These are phyloP conservation scores for Marasmius oreades DNA, from an alignment of 1,284 basidiomycete genomes.

Conservation along the genomic window DNA sequence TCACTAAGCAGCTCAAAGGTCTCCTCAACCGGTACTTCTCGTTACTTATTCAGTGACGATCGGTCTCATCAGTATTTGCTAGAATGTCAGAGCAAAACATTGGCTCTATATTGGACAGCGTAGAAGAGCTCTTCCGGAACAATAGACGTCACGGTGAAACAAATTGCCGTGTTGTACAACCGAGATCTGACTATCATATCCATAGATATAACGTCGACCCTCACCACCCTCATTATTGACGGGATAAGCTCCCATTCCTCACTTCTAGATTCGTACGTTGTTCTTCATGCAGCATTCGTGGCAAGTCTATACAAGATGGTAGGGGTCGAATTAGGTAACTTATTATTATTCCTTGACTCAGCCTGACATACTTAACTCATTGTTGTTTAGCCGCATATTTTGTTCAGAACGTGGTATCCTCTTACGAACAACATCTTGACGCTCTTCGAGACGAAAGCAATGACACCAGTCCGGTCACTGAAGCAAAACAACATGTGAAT, in stretches of 20 bases:
- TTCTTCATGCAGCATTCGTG: slow-evolving; percentile 87
- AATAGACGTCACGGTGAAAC: slow-evolving; percentile 76
- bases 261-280: slow-evolving; percentile 87
- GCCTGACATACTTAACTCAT: not conserved
- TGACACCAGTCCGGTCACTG: slow-evolving; percentile 8
- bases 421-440: slow-evolving; percentile 61
- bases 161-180: slow-evolving; percentile 10
- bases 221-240: slow-evolving; percentile 79
- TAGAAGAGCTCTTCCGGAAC: slow-evolving; percentile 79
- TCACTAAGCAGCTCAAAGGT: slow-evolving; percentile 83
- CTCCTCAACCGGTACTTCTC: slow-evolving; percentile 74
- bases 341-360: not conserved
- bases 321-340: slow-evolving; percentile 86
- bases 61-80: slow-evolving; percentile 1
- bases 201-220: slow-evolving; percentile 76
- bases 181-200: slow-evolving; percentile 2
- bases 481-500: slow-evolving; percentile 12
- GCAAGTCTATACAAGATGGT: slow-evolving; percentile 82
- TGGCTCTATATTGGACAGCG: slow-evolving; percentile 69
- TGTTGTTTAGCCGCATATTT: slow-evolving; percentile 66
- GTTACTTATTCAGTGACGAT: not conserved
- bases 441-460: slow-evolving; percentile 22
- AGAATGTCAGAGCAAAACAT: slow-evolving; percentile 94
- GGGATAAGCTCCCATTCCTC: slow-evolving; percentile 83
- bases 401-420: slow-evolving; percentile 63